Evolutionary conservation across 169 alveolate genomes (phyloP), one percentile per base, ranked within the genome.

Genomic region (Neospora caninum): DNA sequence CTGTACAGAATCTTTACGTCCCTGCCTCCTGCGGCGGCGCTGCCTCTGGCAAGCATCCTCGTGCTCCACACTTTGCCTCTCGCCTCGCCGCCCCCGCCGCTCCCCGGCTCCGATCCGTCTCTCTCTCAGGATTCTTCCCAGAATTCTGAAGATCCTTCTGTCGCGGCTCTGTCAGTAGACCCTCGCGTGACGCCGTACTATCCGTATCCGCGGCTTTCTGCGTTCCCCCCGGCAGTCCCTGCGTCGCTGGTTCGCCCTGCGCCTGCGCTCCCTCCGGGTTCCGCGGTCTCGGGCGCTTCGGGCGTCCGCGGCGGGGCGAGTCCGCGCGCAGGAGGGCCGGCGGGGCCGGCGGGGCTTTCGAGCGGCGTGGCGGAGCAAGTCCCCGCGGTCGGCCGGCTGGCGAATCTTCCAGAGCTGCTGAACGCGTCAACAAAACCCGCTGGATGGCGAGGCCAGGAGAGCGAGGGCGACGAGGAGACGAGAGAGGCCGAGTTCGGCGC

Each of bases 11-110:
- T 42, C 43, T 36, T 82, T 13, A 42, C 38, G 7, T 38, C 89
- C 13, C 89, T 82, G 4, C 89, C n/a, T 13, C 67, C 69, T 1
- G 89, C 53, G 67, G 27, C 89, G 18, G 89, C 89, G n/a, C 67
- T 82, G 64, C 27, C 89, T 38, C 89, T 82, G 22, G 53, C 89
- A 22, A 36, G 20, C 64, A 36, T 82, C 67, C 89, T 82, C 67
- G 38, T 82, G 27, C 89, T 82, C 22, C 89, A 82, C 67, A 82
- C 89, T 41, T 20, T 82, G 27, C 89, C 89, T 18, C 67, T 82
- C 7, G 34, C 69, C 0, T 82, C 89, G 6, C 38, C 0, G 34
- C 89, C 64, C 39, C 34, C 89, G n/a, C 39, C 86, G 18, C 20
- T n/a, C 22, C 42, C 38, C 34, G 41, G 43, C 13, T 29, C 64